Evolutionary conservation across 495 filamentous ascomycete species (phyloP), one percentile per base, ranked within the genome.

Genomic region (Rhypophila decipiens): DNA sequence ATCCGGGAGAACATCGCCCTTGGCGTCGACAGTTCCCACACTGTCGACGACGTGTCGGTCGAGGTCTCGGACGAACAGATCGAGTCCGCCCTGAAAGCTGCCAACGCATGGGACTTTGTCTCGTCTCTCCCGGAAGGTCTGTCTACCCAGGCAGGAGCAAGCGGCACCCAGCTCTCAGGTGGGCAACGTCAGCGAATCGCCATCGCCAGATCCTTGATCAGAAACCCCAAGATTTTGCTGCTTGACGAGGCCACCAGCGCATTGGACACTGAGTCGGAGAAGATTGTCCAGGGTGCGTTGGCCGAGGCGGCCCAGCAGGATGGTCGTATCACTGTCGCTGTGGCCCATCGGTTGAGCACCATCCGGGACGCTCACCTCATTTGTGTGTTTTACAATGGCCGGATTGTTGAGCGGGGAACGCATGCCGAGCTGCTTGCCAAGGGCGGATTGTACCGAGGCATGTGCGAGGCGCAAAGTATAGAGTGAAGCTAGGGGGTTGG

Each of bases 201-300:
- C 1, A 86, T 95, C 45, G 88, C 88, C 3, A 74, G 88, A 19
- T 87, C 88, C 0, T 73, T 93, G n/a, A 72, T 93, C 7, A 80
- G 88, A 15, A 74, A 82, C 31, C 88, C 88, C n/a, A 73, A 77
- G 47, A 65, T 93, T 27, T 58, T 95, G 51, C 67, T 95, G 31
- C 75, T 95, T 11, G 88, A 95, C 59, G 88, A 95, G 64, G 85
- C 87, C 1, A 93, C 88, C 1, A 82, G 76, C 38, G 82, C 80
- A 19, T 67, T 93, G 29, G 88, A 95, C 55, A 81, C 82, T 7
- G 81, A 90, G 68, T 80, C 76, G 23, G 88, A 95, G 70, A 76
- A 76, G 54, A 67, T 86, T 21, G 75, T 94, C 36, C 85, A 91
- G 67, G 73, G 76, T 31, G 86, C 85, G 8, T 72, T 94, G 49